Evolutionary conservation across 2,329 filamentous ascomycete species (phyloP), one percentile per base, ranked within the genome.

Genomic region (Cercospora brassicicola): DNA sequence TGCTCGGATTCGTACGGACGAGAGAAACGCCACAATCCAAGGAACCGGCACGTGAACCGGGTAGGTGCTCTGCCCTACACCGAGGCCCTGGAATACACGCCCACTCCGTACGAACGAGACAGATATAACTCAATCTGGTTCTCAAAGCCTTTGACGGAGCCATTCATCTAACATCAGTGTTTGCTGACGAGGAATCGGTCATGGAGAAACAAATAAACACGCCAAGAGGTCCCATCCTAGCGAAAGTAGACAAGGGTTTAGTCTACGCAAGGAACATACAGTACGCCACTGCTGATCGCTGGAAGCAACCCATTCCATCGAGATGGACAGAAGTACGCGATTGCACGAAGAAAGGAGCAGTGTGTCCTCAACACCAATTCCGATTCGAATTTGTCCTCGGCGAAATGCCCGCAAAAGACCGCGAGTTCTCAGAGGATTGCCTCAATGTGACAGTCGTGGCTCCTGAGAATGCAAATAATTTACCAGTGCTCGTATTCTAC

Each of bases 401-500:
- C n/a, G 31, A 59, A 36, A 59, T 59, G 55, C 30, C 55, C 2
- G 8, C 31, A 8, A 36, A 36, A 59, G 55, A 59, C 36, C 55
- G 55, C 18, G 55, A 59, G 13, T 59, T 59, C 30, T 59, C 55
- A 11, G 55, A 59, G 11, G 55, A 59, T 28, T 59, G 55, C 15
- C 55, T 59, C 8, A 59, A 31, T 18, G 55, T 59, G n/a, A 59
- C 55, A 1, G 55, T 59, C 28, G 30, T 59, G 13, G 55, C 55
- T 31, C 55, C 55, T 7, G 55, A 59, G 30, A 11, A 59, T 59
- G 55, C 55, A 7, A 2, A 36, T 5, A 59, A 59, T n/a, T 39
- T 69, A 7, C 69, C 69, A 7, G 18, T 71, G 9, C n/a, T 72
- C 7, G 59, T 72, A 2, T 72, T 65, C 59, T 72, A 71, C 33